Percentiles rank a stretch among this genome's conserved stretches.
These are phyloP conservation scores for Saccharomyces eubayanus DNA, from an alignment of 805 yeast species.

Conservation along the genomic window DNA sequence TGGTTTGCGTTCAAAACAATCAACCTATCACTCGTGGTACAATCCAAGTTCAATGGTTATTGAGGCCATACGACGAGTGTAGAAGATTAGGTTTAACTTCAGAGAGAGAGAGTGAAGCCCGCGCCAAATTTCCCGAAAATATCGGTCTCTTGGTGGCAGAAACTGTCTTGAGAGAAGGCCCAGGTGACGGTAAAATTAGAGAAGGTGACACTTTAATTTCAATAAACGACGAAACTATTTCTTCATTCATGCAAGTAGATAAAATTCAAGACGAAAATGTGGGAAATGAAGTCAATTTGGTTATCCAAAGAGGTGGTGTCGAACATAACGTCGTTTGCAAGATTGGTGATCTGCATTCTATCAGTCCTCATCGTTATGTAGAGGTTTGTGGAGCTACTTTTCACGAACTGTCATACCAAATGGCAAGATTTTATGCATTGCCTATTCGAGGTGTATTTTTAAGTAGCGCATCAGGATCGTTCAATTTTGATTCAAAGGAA, in stretches of 20 bases:
- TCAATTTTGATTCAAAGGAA: slow-evolving; percentile 50
- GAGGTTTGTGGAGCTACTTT: slow-evolving; percentile 83
- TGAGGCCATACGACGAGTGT: slow-evolving; percentile 87
- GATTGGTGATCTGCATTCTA: slow-evolving; percentile 70
- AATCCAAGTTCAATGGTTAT: slow-evolving; percentile 80
- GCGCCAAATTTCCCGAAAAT: slow-evolving; percentile 59
- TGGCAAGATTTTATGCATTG: slow-evolving; percentile 76
- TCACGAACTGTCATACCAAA: slow-evolving; percentile 77
- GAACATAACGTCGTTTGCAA: slow-evolving; percentile 41
- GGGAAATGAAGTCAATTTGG: slow-evolving; percentile 47
- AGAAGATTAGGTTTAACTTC: slow-evolving; percentile 72
- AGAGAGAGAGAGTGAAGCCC: slow-evolving; percentile 62
- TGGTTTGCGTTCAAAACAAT: slow-evolving; percentile 56
- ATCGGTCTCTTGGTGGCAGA: slow-evolving; percentile 82
- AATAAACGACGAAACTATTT: slow-evolving; percentile 54
- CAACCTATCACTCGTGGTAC: slow-evolving; percentile 76
- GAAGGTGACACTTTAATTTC: slow-evolving; percentile 84
- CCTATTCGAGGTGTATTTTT: slow-evolving; percentile 81
- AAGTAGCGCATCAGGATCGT: slow-evolving; percentile 70
- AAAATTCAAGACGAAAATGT: slow-evolving; percentile 68
- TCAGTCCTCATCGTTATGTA: slow-evolving; percentile 75
- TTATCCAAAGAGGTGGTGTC: slow-evolving; percentile 68
- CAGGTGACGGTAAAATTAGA: slow-evolving; percentile 60
- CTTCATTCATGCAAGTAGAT: slow-evolving; percentile 74
- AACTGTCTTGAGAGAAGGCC: slow-evolving; percentile 75